Base-by-base conservation (phyloP, 345 rosid species). In the Viola odorata region DNA sequence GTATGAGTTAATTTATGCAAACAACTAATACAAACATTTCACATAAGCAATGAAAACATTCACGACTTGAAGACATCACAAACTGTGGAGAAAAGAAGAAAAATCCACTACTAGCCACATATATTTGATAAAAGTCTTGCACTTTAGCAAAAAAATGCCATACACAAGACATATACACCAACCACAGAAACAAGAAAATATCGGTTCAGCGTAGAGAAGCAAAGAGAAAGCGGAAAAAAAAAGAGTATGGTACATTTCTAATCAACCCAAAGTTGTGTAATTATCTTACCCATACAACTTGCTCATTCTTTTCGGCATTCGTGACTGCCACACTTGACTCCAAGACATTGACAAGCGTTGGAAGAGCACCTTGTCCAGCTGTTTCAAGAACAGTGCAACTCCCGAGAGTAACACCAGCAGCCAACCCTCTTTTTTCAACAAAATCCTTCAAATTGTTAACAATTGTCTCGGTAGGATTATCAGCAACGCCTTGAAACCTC, bases 381-480 rank as follows among this genome's bases (percentile, higher is more conserved):
- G 86, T 60, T 61, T 91, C 91, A 62, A 91, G 92, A 63, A 85
- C 61, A 12, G 75, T 81, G 74, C 84, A 87, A 63, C 80, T 87
- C 50, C 97, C 91, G 14, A 90, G 70, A 61, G 73, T 78, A 62
- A 87, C 62, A 11, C 91, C 87, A 63, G 87, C 72, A 58, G 85
- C 76, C 81, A 84, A 76, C 2, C 86, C 82, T 63, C 74, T 77
- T 67, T 62, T 87, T 64, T 75, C 82, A 12, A 80, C 69, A 66
- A 64, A 84, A 5, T 65, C 65, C 77, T 69, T 85, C 68, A 90
- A 70, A 64, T 77, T 87, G 39, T 41, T 78, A 13, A 85, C 92
- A 37, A 87, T 74, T 32, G 66, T 82, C 82, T 87, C 95, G 0
- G 95, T 90, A 12, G 95, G 97, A 78, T 87, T 90, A 7, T 82